Percentiles rank a stretch among this genome's conserved stretches.
phyloP scores from a whole-genome alignment of 1,284 basidiomycete species.

The Heliocybe sulcata region DNA sequence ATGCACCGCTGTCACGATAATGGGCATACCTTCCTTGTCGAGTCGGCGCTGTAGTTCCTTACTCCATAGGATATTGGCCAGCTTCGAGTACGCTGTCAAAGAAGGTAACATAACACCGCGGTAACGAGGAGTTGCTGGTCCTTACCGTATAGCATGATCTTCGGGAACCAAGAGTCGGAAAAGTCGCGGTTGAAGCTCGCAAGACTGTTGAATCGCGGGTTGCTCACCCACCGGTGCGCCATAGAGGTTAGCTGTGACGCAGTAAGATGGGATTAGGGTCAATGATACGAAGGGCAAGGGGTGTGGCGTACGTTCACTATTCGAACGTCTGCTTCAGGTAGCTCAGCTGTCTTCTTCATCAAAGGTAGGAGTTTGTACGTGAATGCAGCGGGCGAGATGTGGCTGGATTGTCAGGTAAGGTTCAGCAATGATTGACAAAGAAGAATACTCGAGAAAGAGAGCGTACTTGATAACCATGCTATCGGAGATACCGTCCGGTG shows the following conservation, averaged over 20 bases:
- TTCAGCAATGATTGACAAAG: neutral
- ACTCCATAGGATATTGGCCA: neutral
- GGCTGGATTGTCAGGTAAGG: conserved; percentile 3
- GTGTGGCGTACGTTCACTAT: conserved; percentile 7
- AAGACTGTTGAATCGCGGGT: neutral
- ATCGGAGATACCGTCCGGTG: neutral
- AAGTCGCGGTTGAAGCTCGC: neutral
- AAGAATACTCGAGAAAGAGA: neutral
- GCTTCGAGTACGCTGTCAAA: neutral
- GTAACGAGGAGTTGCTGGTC: neutral
- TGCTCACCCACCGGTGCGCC: neutral
- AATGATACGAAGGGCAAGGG: neutral
- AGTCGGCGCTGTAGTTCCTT: neutral
- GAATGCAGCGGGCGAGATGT: conserved; percentile 11
- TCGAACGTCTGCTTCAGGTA: conserved; percentile 8
- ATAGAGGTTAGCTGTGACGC: neutral
- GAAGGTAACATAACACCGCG: neutral
- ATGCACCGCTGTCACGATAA: neutral
- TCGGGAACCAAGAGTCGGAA: neutral
- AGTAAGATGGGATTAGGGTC: too few relatives aligned
- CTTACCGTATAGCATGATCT: neutral
- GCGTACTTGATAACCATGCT: conserved; percentile 2
- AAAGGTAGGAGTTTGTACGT: conserved; percentile 12
- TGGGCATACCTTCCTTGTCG: neutral
- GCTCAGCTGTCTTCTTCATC: conserved; percentile 8